Evolutionary conservation across 306 rosid species (phyloP).

Genomic region (Gillenia trifoliata): DNA sequence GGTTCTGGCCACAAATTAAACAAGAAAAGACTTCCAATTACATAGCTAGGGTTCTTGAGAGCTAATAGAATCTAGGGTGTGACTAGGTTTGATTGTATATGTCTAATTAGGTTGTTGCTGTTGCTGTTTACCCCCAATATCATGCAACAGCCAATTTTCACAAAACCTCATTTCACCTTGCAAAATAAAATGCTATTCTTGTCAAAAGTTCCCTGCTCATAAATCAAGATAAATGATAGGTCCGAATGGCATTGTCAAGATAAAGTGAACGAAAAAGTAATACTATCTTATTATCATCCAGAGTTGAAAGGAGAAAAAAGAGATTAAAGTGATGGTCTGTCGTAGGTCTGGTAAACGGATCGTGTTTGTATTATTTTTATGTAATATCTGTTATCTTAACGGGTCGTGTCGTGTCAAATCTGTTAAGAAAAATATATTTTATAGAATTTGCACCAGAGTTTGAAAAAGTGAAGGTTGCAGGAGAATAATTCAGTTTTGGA

Average conservation of each 20-base stretch:
- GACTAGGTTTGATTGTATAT: slow-evolving; percentile 1
- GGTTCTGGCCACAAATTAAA: background rate
- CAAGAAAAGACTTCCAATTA: background rate
- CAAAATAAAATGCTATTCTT: background rate
- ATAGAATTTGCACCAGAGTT: too few relatives aligned
- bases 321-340: background rate
- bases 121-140: slow-evolving; percentile 40
- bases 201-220: slow-evolving; percentile 2
- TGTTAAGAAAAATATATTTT: too few relatives aligned
- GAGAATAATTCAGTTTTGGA: too few relatives aligned
- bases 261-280: background rate
- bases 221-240: background rate
- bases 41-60: background rate
- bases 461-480: too few relatives aligned
- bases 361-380: too few relatives aligned
- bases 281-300: background rate
- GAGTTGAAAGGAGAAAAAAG: background rate
- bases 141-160: slow-evolving; percentile 34
- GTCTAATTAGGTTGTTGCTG: background rate
- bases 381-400: too few relatives aligned
- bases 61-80: background rate
- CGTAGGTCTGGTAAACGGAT: too few relatives aligned
- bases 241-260: background rate
- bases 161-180: background rate
- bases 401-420: too few relatives aligned